phyloP scores from a whole-genome alignment of 2,329 filamentous ascomycete species.

The Fusarium algeriense region DNA sequence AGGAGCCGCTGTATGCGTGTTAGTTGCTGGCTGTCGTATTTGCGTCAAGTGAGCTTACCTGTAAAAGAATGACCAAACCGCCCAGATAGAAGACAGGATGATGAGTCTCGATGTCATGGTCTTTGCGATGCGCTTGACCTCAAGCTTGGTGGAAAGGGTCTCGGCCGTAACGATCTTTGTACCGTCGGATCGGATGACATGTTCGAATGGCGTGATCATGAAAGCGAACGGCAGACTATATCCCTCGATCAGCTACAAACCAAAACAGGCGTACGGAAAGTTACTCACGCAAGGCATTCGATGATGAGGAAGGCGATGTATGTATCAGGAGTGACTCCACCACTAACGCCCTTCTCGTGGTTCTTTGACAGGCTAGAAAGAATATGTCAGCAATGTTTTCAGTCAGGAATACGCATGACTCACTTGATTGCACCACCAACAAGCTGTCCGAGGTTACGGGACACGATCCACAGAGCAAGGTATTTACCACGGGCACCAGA shows the following conservation, averaged over 20 bases:
- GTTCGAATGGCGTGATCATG: constrained; percentile 17
- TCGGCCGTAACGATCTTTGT: constrained; percentile 13
- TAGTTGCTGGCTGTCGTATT: accelerated
- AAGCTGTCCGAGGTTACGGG: constrained; percentile 9
- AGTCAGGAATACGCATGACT: accelerated
- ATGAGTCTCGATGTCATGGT: constrained; percentile 21
- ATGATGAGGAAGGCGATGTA: constrained; percentile 23
- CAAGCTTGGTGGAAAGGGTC: constrained; percentile 11
- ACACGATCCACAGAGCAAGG: constrained; percentile 39
- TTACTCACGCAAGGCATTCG: constrained; percentile 4
- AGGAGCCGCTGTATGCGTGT: neutral
- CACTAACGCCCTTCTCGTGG: constrained; percentile 8
- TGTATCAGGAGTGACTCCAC: constrained; percentile 11
- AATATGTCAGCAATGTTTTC: accelerated
- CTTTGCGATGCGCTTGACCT: constrained; percentile 14
- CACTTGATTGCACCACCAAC: constrained; percentile 21
- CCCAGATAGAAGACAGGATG: neutral
- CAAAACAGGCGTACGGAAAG: accelerated
- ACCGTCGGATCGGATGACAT: constrained; percentile 17
- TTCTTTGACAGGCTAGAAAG: neutral
- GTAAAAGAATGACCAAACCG: constrained; percentile 20
- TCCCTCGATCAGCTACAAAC: neutral
- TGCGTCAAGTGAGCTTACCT: accelerated
- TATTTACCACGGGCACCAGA: constrained; percentile 61
- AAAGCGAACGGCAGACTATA: constrained; percentile 3